Evolutionary conservation across 352 stramenopile genomes (phyloP), one percentile per base, ranked within the genome.

Genomic region (Globisporangium paddicum): DNA sequence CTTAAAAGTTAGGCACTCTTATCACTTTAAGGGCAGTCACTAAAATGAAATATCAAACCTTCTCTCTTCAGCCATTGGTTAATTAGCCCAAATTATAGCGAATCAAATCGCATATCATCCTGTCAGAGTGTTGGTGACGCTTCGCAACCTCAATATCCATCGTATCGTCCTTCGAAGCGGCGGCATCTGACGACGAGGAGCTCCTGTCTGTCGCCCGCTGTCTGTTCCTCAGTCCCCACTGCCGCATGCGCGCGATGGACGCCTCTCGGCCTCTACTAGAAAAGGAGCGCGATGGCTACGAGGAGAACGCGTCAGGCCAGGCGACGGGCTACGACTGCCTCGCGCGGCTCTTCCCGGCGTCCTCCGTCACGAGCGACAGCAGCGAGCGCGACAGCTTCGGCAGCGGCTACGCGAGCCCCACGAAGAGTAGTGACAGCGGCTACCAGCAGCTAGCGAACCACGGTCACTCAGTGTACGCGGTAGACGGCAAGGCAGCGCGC

Each of bases 251-350:
- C 35, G n/a, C 40, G 21, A 85, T 85, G 68, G 75, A 87, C 56
- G 75, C 73, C 48, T 75, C 75, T 55, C 73, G 71, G 0, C 77
- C 77, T 40, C 57, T 87, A 35, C 61, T 87, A 28, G 73, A 55
- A 14, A 66, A 67, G 46, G 74, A 87, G 40, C 41, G 47, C 48
- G 69, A 69, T 21, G 65, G 68, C 30, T 46, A 63, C 16, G 66
- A 71, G 26, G 51, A 63, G 7, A 45, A 55, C 16, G 51, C 14
- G 28, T 69, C 64, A 26, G 50, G 69, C 37, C 62, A 61, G 59
- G 40, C 28, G 41, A 47, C 30, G 28, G 54, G 53, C 49, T 72
- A 65, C 25, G 63, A 51, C 23, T 57, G 61, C 40, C 28, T 58
- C 25, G 48, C 45, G 26, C 49, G 51, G 13, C 52, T 48, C 26